Percentiles rank a stretch among this genome's conserved stretches.
These are phyloP conservation scores for Pleodorina starrii DNA, from an alignment of 139 green algal genomes.

Conservation along the genomic window DNA sequence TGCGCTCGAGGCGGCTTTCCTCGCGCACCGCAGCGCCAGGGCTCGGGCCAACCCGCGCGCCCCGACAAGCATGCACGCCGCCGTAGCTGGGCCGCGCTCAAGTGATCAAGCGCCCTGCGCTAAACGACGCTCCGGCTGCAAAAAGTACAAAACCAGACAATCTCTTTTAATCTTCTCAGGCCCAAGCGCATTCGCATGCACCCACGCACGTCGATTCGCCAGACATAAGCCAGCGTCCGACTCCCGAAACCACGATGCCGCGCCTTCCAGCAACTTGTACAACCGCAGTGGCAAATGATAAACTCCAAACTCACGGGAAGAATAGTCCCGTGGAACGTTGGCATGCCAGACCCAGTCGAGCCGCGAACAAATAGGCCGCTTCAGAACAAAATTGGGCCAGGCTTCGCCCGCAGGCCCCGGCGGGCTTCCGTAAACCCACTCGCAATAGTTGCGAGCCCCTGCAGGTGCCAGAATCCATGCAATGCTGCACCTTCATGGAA, in stretches of 20 bases:
- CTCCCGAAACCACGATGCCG: background rate
- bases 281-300: background rate
- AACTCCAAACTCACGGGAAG: background rate
- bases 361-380: background rate
- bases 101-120: too few species aligned
- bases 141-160: too few species aligned
- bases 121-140: too few species aligned
- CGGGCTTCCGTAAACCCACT: background rate
- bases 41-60: too few species aligned
- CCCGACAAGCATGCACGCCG: too few species aligned
- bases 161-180: background rate
- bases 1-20: too few species aligned
- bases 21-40: too few species aligned
- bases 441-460: background rate
- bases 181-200: background rate
- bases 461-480: background rate
- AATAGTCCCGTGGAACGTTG: background rate
- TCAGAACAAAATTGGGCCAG: background rate
- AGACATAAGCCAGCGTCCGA: background rate
- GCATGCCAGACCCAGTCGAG: background rate
- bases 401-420: background rate
- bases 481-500: background rate
- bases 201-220: background rate
- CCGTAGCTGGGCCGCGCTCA: too few species aligned
- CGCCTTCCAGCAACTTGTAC: background rate